Base-by-base conservation (phyloP, 1,284 basidiomycete genomes). In the Fistulina hepatica region DNA sequence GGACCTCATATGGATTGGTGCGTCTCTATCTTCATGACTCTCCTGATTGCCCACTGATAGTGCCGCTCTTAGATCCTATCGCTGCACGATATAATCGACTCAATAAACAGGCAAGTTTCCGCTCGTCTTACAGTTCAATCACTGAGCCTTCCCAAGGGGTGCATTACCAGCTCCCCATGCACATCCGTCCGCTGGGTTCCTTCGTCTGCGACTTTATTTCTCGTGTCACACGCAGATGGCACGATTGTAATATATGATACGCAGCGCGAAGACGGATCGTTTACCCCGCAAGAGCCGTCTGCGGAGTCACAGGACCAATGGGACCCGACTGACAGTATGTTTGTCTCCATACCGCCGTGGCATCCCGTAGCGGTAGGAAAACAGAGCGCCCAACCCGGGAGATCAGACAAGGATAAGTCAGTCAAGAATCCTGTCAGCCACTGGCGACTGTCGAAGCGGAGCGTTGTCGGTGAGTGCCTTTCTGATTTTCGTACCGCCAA, bases 1-100 rank as follows among this genome's bases (percentile, higher is more conserved):
- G 11, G 94, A 98, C 58, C 65, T 98, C 17, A 63, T 98, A 36
- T 95, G 92, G 88, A 69, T 95, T 43, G 86, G 85, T 82, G 49
- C 45, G 67, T 58, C 30, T 9, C n/a, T 26, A 44, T 15, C 10
- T 21, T 39, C 17, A 19, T 27, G 17, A 28, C 3, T 22, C 17
- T 16, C 33, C 10, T 28, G 13, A 40, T 38, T 34, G 25, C 26
- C 12, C 24, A 30, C 24, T 40, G 15, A 39, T 37, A 24, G 35
- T n/a, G n/a, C 33, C 35, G 24, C 37, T n/a, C 23, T 21, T 54
- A 80, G 90, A 93, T 55, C 85, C 88, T 34, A 81, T 90, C 52
- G 75, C 72, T 34, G 83, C 75, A 26, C 79, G 85, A 30, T 97
- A 97, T 53, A 76, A 75, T 6, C 84, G 93, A 19, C 66, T 97